A percentile compares a stretch with the other conserved stretches of the same genome.
Evolutionary conservation across 352 stramenopile genomes (phyloP).

Genomic region (Phytophthora capsici): DNA sequence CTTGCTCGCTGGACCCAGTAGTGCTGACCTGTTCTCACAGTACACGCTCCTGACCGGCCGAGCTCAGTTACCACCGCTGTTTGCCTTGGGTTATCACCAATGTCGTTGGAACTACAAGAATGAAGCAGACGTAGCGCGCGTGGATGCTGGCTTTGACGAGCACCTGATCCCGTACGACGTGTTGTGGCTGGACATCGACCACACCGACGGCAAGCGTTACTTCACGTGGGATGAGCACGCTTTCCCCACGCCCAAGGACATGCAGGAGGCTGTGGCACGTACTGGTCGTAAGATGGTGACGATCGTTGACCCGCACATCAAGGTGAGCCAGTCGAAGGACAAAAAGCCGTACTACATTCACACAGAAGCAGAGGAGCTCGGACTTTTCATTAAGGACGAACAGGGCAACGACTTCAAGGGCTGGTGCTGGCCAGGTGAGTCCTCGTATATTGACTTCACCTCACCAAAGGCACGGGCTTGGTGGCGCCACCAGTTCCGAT

Average conservation of each 20-base stretch:
- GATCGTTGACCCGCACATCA: slow-evolving; percentile 99
- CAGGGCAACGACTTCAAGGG: slow-evolving; percentile 97
- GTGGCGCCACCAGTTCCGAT: slow-evolving; percentile 97
- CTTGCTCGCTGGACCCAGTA: slow-evolving; percentile 91
- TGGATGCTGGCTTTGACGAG: slow-evolving; percentile 94
- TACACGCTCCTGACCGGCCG: slow-evolving; percentile 95
- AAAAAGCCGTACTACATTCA: slow-evolving; percentile 91
- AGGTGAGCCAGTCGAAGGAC: slow-evolving; percentile 89
- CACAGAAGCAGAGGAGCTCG: slow-evolving; percentile 77
- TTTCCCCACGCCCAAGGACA: slow-evolving; percentile 95
- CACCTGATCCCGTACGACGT: slow-evolving; percentile 99
- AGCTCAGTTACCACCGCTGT: slow-evolving; percentile 94
- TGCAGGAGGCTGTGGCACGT: slow-evolving; percentile 93
- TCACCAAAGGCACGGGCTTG: slow-evolving; percentile 91
- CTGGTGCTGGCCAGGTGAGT: slow-evolving; percentile 99
- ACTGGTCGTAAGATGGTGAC: slow-evolving; percentile 98
- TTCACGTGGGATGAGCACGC: slow-evolving; percentile 97
- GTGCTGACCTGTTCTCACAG: slow-evolving; percentile 87
- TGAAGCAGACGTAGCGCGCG: slow-evolving; percentile 94
- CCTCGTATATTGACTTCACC: slow-evolving; percentile 99
- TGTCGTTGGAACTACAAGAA: slow-evolving; percentile 99
- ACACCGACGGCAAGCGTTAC: slow-evolving; percentile 98
- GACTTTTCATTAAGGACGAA: slow-evolving; percentile 97
- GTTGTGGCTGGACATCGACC: slow-evolving; percentile 99
- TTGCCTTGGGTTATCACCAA: slow-evolving; percentile 98